A percentile compares a stretch with the other conserved stretches of the same genome.
Conservation (phyloP, 306 rosid genomes). For the Luffa acutangula region DNA sequence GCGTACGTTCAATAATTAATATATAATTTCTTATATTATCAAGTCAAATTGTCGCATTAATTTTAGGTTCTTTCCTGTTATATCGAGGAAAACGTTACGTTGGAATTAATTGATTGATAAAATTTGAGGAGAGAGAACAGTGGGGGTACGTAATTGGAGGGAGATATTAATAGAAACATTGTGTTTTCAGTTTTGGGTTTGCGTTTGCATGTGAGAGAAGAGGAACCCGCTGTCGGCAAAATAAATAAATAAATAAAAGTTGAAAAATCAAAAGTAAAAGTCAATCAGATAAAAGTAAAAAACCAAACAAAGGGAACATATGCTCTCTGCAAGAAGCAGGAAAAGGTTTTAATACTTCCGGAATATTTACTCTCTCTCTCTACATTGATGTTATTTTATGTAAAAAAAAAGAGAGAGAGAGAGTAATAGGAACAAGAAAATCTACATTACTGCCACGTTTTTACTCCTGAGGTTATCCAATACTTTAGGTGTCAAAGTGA, state of each 20-base stretch:
- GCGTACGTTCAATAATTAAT: conserved; percentile 25
- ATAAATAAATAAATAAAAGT: not conserved
- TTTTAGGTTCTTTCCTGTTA: not conserved
- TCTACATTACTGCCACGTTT: not conserved
- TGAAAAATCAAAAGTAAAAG: not conserved
- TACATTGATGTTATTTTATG: not conserved
- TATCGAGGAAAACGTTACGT: not conserved
- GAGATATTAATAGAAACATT: not conserved
- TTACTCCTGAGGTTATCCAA: no score
- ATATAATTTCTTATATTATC: conserved; percentile 35
- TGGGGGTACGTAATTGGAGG: not conserved
- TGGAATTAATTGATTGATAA: not conserved
- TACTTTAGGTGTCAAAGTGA: no score
- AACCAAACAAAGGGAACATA: not conserved
- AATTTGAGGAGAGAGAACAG: not conserved
- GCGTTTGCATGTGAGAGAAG: not conserved
- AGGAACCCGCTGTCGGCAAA: not conserved
- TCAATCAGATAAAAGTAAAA: not conserved
- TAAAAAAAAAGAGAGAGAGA: not conserved
- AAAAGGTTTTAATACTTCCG: not conserved
- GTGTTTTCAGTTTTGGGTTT: not conserved
- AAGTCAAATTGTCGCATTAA: not conserved
- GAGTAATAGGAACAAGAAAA: not conserved
- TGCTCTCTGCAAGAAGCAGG: not conserved
- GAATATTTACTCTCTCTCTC: not conserved